Evolutionary conservation across 345 rosid genomes (phyloP), one percentile per base, ranked within the genome.

Genomic region (Excoecaria cochinchinensis): DNA sequence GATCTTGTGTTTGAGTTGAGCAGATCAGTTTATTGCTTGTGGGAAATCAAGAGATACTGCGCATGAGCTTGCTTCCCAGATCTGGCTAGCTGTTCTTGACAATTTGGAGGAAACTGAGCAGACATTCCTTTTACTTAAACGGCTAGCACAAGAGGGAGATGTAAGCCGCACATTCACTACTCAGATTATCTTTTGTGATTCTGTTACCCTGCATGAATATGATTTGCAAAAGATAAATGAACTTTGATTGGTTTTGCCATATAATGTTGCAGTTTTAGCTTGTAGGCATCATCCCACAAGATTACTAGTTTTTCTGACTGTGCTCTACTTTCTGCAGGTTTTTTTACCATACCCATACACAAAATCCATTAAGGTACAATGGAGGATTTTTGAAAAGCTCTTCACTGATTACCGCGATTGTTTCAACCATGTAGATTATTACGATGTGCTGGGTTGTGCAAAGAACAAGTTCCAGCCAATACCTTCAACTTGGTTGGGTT

Each of bases 381-480:
- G 97, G 92, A 86, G 83, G 77, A 89, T 94, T 79, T 89, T 90
- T 17, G 97, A 90, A 68, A 94, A 80, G 88, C 90, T 94, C 22
- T 89, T 94, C 84, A 90, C 90, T 0, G 98, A 92, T 83, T 92
- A 92, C 72, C 88, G 97, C 1, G 97, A 94, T 70, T 89, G 97
- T 84, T 84, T 89, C 74, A 78, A 74, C 73, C 80, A 77, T 44
- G 82, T 82, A 39, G 94, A 92, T 76, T 92, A 90, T 80, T 89
- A 76, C n/a, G 93, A 92, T 56, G 77, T 89, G 3, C 60, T 92
- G 77, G 85, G 88, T 4, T 83, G 83, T 39, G 96, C 95, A 57
- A 92, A 89, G 89, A 92, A 82, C 86, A 90, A 84, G 88, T 94
- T 92, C 65, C 97, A 89, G 80, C 88, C 90, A 1, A 83, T 94